phyloP scores from a whole-genome alignment of 768 basidiomycete species.

The Postia placenta region DNA sequence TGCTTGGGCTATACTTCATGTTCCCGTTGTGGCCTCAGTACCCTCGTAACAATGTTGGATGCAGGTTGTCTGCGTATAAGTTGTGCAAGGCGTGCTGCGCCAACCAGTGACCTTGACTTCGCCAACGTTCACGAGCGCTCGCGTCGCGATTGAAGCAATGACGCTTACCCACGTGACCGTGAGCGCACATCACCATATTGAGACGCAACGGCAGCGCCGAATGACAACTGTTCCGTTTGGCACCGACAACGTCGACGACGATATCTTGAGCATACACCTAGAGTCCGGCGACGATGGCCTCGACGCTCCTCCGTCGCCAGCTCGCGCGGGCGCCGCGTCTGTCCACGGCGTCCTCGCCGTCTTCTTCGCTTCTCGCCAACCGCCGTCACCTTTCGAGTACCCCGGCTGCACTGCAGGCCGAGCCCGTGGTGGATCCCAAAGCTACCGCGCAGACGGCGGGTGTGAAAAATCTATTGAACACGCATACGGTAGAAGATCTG shows the following conservation, averaged over 20 bases:
- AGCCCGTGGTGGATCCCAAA: constrained; percentile 18
- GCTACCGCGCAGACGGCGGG: constrained; percentile 23
- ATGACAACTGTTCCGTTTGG: constrained; percentile 25
- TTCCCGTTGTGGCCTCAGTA: too few relatives aligned
- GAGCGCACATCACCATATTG: constrained; percentile 11
- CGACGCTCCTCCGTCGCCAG: constrained; percentile 57
- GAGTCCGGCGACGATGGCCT: constrained; percentile 49
- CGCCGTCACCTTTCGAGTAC: constrained; percentile 34
- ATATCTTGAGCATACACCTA: constrained; percentile 17
- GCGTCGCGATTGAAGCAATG: too few relatives aligned
- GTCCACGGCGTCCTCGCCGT: constrained; percentile 18
- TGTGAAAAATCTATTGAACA: constrained; percentile 50
- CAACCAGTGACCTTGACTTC: too few relatives aligned
- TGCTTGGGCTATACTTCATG: too few relatives aligned
- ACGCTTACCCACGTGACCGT: constrained; percentile 14
- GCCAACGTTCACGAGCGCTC: too few relatives aligned
- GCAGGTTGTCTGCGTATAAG: too few relatives aligned
- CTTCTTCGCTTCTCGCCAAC: constrained; percentile 19
- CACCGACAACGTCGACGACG: constrained; percentile 22
- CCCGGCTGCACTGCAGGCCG: constrained; percentile 26
- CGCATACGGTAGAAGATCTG: constrained; percentile 78
- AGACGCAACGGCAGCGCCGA: constrained; percentile 16
- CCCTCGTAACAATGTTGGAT: too few relatives aligned
- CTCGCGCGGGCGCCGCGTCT: constrained; percentile 37
- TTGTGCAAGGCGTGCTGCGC: too few relatives aligned